Evolutionary conservation across 495 filamentous ascomycete genomes (phyloP).

Genomic region (Amniculicola lignicola): DNA sequence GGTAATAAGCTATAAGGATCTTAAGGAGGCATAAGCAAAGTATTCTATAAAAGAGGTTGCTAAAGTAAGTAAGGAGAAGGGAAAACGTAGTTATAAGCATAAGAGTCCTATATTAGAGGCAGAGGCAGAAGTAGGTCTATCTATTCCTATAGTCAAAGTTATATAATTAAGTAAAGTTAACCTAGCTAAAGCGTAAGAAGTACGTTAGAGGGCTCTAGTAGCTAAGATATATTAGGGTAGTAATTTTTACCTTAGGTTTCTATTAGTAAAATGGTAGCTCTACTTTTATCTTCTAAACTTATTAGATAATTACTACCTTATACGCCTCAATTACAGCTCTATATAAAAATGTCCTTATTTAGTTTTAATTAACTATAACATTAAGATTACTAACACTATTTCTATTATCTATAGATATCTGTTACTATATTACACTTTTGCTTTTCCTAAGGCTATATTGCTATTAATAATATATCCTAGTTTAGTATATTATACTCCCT

Average conservation of each 20-base stretch:
- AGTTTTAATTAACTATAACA: background rate
- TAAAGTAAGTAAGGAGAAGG: background rate
- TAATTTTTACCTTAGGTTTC: no score
- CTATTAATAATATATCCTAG: background rate
- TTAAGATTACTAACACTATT: slow-evolving; percentile 1
- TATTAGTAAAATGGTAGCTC: background rate
- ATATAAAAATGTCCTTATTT: background rate
- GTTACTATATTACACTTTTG: slow-evolving; percentile 3
- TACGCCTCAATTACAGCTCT: background rate
- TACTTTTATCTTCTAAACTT: background rate
- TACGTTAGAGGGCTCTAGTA: background rate
- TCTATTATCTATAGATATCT: background rate
- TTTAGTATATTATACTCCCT: background rate
- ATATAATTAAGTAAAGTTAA: background rate
- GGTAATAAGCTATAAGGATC: background rate
- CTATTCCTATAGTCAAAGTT: background rate
- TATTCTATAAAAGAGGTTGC: background rate
- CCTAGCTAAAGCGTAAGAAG: background rate
- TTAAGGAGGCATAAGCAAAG: background rate
- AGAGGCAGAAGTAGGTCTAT: background rate
- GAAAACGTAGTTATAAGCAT: background rate
- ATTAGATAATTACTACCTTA: slow-evolving; percentile 3
- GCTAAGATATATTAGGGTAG: no score
- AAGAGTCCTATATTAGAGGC: background rate
- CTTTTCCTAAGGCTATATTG: slow-evolving; percentile 1